A percentile compares a stretch with the other conserved stretches of the same genome.
Conservation (phyloP, 345 rosid species). For the Eucalyptus dawsonii region DNA sequence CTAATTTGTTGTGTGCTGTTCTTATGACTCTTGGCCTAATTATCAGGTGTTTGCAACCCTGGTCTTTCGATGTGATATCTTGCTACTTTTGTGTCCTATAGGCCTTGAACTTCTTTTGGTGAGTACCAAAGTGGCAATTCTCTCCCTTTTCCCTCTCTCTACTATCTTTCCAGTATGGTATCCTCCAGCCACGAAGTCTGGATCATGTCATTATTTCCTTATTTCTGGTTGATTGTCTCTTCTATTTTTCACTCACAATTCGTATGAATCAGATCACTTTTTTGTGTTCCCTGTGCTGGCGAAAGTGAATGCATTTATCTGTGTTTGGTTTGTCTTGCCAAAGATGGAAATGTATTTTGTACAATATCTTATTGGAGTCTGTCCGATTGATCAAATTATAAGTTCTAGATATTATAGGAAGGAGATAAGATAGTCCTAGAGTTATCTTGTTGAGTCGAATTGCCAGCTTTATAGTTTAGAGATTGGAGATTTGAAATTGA, state of each 20-base stretch:
- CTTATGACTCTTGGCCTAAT: background rate
- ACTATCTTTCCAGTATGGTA: background rate
- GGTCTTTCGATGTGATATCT: constrained; percentile 75
- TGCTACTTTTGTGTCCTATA: constrained; percentile 76
- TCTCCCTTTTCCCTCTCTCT: background rate
- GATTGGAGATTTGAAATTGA: background rate
- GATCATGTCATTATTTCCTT: background rate
- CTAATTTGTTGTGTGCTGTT: background rate
- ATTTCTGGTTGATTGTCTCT: background rate
- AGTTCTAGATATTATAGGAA: background rate
- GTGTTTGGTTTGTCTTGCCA: background rate
- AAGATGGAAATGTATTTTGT: background rate
- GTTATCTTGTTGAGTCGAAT: background rate
- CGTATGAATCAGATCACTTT: background rate
- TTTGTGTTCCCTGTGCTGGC: background rate
- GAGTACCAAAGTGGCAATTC: constrained; percentile 2
- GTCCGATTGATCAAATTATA: background rate
- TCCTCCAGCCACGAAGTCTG: background rate
- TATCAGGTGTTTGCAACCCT: constrained; percentile 58
- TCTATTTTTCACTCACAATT: background rate
- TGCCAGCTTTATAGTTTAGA: background rate
- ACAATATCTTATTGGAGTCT: background rate
- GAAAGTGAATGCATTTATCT: background rate
- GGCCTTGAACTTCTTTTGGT: constrained; percentile 80
- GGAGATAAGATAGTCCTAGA: background rate